Evolutionary conservation across 2,329 filamentous ascomycete genomes (phyloP).

Genomic region (Xylariomycetidae sp.): DNA sequence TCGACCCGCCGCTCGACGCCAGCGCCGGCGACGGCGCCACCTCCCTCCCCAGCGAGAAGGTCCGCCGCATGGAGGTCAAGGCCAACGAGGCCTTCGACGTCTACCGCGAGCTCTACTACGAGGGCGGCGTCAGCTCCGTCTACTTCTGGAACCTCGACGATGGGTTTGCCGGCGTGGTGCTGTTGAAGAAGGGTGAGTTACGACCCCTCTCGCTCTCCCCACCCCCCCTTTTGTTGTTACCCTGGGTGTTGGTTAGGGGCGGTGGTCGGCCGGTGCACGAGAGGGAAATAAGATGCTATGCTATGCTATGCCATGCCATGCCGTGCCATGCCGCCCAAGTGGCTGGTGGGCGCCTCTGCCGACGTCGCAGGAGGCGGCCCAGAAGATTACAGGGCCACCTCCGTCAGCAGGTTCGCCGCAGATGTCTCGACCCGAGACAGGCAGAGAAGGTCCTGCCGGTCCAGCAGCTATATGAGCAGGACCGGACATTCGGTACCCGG

Average conservation of each 20-base stretch:
- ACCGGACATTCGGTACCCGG: not conserved
- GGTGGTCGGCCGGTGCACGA: not conserved
- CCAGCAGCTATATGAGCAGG: not conserved
- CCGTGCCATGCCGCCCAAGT: too few relatives aligned
- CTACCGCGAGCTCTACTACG: slow-evolving; percentile 94
- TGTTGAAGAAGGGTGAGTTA: slow-evolving; percentile 82
- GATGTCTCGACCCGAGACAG: slow-evolving; percentile 1
- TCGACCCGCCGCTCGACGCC: slow-evolving; percentile 75
- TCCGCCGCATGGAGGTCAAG: slow-evolving; percentile 87
- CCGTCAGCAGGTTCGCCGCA: not conserved
- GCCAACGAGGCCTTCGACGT: slow-evolving; percentile 97
- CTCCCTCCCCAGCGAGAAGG: slow-evolving; percentile 80
- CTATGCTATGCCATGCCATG: too few relatives aligned
- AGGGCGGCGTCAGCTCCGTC: slow-evolving; percentile 90
- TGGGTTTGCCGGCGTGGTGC: slow-evolving; percentile 90
- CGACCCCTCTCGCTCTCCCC: slow-evolving; percentile 1
- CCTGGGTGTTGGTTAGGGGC: not conserved
- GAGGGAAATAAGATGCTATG: too few relatives aligned
- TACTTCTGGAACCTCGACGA: slow-evolving; percentile 99
- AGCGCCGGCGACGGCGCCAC: slow-evolving; percentile 54
- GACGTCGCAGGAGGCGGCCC: not conserved
- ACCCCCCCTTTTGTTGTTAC: not conserved
- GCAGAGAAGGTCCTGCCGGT: not conserved
- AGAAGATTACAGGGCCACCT: too few relatives aligned
- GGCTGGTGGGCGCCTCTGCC: not conserved